Evolutionary conservation across 148 eudicot species (phyloP), one percentile per base, ranked within the genome.

Genomic region (Nepenthes mirabilis): DNA sequence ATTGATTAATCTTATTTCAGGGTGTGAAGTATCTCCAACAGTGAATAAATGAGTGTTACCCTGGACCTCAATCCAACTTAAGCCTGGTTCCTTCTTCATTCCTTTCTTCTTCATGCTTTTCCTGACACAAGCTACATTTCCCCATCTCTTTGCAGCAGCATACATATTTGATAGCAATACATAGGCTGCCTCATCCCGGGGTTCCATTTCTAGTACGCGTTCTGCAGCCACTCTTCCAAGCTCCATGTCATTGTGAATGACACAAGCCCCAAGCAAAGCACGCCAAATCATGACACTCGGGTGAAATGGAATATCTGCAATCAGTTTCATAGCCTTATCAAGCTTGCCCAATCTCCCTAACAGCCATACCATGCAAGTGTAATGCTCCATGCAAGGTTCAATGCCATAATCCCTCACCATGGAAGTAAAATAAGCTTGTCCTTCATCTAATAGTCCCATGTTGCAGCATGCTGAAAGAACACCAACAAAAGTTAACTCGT

Each of bases 221-320:
- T 79, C 58, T 5, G 90, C 89, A 33, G 89, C 77, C 50, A 75
- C 63, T 66, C 62, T 76, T 45, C 90, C 97, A 37, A 91, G 71
- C 36, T 91, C 97, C 60, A 79, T 60, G 62, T 91, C 72, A 32
- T 84, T 81, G 70, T 81, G 87, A 59, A 78, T 75, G 63, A 83
- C 89, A 70, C 91, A 87, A 34, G 95, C 91, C 37, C 89, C 89
- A 9, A 91, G 87, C 74, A 91, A 65, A 66, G 95, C 82, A 57
- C 97, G 97, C 95, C 97, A 91, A 6, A 87, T 61, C 97, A 87
- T 84, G 34, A 91, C 73, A 76, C 87, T 84, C 5, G 97, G 95
- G 66, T 81, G 75, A 59, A 79, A 68, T 36, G 95, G 85, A 72
- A 91, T 85, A 57, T 84, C 87, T 56, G 43, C 64, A 68, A 87